Base-by-base conservation (phyloP, 2,329 filamentous ascomycete species). In the Fusarium oligoseptatum region DNA sequence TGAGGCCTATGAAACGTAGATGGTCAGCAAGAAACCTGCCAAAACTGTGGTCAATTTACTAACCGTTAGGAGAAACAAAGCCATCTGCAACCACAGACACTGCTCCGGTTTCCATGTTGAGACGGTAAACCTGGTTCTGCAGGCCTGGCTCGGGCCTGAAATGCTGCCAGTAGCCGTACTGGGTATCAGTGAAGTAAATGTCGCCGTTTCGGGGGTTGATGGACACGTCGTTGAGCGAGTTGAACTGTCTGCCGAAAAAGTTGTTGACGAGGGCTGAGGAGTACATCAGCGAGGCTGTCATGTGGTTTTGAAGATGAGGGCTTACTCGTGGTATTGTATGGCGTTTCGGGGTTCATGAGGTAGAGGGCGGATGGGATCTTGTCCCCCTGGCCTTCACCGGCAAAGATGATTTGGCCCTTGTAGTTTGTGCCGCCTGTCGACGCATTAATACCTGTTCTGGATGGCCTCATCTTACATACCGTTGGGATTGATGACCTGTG, bases 101-200 rank as follows among this genome's bases (percentile, higher is more conserved):
- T 1, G 87, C 86, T 0, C 87, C 87, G 0, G 86, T 90, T 0
- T 70, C 75, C 1, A 86, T 85, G 52, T 89, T 85, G 55, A 88
- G 87, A 3, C 89, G 85, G 78, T 92, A 92, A 0, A 92, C 88
- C 75, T 92, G 90, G 67, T 87, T 88, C 6, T 84, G 88, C 12
- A 91, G 77, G 0, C 85, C 86, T 0, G 89, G 89, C 7, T 79
- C 72, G 0, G 87, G 87, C 0, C 90, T 85, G 74, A 92, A 91
- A 27, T 88, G 84, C 76, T 92, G 90, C 48, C 88, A 83, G 69
- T 85, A 88, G 4, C 89, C 91, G 72, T 92, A 92, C 9, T 87
- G 84, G 0, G 88, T 87, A 67, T 92, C 90, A 2, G 90, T 92
- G 75, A 92, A 92, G 83, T 91, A 92, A n/a, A 92, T 82, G 29